Base-by-base conservation (phyloP, 257 asterid species). In the Przewalskia tangutica region DNA sequence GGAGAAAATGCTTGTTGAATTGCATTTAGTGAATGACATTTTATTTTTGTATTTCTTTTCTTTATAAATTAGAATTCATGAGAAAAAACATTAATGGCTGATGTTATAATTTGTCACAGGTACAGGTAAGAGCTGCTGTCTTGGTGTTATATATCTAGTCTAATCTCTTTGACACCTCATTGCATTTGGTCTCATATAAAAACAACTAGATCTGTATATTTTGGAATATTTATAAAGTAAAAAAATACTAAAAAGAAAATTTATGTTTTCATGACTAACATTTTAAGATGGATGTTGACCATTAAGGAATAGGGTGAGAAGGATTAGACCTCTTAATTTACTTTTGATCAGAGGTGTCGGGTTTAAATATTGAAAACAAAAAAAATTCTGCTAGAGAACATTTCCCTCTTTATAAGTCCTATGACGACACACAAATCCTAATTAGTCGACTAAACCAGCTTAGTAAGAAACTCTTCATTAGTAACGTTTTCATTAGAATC, bases 121-220 rank as follows among this genome's bases (percentile, higher is more conserved):
- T 27, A 73, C 85, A 18, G 87, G 70, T 86, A 86, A 73, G 84
- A 81, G 81, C 48, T 51, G 40, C 42, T 86, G 82, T 84, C 84
- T 79, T 73, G 79, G 16, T 64, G 64, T 64, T 48, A 27, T 27
- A 82, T 75, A 5, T 11, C 59, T 75, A 54, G 62, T 87, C 84
- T 64, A 86, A 27, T 27, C 32, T 48, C 8, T 73, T 23, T 58
- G 9, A 32, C 68, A 34, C 84, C 75, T 73, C 85, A 44, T 79
- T 73, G 7, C 14, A 54, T 42, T 54, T 79, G 67, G 66, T 64
- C 83, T n/a, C 16, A 70, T 59, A 50, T 38, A 18, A 4, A 36
- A 11, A 54, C 9, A 71, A 71, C 54, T 13, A 9, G 38, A 13
- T 44, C 73, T 27, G 32, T 27, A 27, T 27, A 27, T 27, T 18